Conservation (phyloP, 352 stramenopile genomes). For the Phytophthora vignae region DNA sequence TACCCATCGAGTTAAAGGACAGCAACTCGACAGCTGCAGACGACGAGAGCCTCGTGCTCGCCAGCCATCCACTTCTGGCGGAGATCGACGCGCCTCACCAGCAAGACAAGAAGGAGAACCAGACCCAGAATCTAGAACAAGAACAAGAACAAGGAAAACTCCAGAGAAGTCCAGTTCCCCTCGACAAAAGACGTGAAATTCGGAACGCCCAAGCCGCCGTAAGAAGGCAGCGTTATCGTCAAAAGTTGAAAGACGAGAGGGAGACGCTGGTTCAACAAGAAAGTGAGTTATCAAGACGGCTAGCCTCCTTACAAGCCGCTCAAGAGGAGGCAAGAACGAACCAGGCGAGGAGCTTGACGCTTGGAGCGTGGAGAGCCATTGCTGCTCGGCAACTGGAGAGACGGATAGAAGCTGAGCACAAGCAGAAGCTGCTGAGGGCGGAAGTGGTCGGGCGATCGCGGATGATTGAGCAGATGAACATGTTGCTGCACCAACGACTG, state of each 20-base stretch:
- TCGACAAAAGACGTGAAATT: conserved; percentile 15
- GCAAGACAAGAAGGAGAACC: no score
- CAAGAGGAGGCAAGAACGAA: not conserved
- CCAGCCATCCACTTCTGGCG: conserved; percentile 12
- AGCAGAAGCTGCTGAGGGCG: conserved; percentile 11
- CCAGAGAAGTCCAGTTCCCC: not conserved
- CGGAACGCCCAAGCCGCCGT: conserved; percentile 23
- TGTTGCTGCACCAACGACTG: conserved; percentile 8
- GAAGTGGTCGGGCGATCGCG: conserved; percentile 12
- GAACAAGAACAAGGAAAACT: not conserved
- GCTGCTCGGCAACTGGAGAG: conserved; percentile 21
- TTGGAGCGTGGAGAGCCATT: conserved; percentile 21
- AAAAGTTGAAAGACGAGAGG: conserved; percentile 26
- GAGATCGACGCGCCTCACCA: conserved; percentile 4
- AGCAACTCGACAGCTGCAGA: not conserved
- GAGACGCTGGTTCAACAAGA: conserved; percentile 13
- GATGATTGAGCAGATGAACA: conserved; percentile 17
- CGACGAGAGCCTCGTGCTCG: not conserved
- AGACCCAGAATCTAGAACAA: no score
- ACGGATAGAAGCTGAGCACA: conserved; percentile 17
- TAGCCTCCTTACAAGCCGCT: not conserved
- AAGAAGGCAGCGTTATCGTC: conserved; percentile 18
- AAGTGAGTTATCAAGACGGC: not conserved
- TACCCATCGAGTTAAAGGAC: not conserved
- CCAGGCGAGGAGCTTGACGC: conserved; percentile 7